Percentiles rank a stretch among this genome's conserved stretches.
Conservation (phyloP, 2,329 filamentous ascomycete genomes). For the Dendryphion nanum region DNA sequence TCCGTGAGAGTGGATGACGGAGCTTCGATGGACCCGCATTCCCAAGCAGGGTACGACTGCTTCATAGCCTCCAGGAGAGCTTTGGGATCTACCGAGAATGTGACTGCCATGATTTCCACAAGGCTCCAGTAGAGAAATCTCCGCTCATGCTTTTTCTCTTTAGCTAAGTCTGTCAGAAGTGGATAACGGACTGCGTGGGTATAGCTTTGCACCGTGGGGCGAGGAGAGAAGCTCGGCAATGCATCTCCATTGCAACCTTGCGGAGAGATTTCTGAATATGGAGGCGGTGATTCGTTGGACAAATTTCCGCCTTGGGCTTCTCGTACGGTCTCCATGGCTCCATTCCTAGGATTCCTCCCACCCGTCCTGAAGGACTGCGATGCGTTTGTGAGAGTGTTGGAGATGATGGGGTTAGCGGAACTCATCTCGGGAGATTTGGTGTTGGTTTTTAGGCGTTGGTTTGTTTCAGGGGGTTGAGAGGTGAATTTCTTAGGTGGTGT, state of each 20-base stretch:
- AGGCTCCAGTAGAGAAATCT: constrained; percentile 2
- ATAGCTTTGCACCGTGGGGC: no score
- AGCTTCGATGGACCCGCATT: no score
- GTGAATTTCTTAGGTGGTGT: no score
- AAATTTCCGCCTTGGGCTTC: background rate
- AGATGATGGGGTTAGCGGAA: no score
- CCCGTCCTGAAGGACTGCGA: no score
- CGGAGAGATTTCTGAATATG: constrained; percentile 4
- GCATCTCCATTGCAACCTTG: background rate
- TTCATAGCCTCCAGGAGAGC: constrained; percentile 4
- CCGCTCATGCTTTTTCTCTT: background rate
- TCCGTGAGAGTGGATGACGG: no score
- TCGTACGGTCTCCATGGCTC: background rate
- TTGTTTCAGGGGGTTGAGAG: no score
- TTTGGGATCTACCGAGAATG: constrained; percentile 3
- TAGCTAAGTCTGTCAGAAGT: constrained; percentile 1
- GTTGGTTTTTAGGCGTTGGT: no score
- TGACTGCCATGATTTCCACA: constrained; percentile 6
- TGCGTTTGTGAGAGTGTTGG: no score
- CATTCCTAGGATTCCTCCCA: no score
- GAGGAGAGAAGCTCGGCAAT: background rate
- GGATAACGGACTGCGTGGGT: constrained; percentile 5
- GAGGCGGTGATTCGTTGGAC: constrained; percentile 3
- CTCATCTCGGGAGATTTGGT: no score
- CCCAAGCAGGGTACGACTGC: background rate